Evolutionary conservation across 495 filamentous ascomycete genomes (phyloP), one percentile per base, ranked within the genome.

Genomic region (Talaromyces trachyspermus): DNA sequence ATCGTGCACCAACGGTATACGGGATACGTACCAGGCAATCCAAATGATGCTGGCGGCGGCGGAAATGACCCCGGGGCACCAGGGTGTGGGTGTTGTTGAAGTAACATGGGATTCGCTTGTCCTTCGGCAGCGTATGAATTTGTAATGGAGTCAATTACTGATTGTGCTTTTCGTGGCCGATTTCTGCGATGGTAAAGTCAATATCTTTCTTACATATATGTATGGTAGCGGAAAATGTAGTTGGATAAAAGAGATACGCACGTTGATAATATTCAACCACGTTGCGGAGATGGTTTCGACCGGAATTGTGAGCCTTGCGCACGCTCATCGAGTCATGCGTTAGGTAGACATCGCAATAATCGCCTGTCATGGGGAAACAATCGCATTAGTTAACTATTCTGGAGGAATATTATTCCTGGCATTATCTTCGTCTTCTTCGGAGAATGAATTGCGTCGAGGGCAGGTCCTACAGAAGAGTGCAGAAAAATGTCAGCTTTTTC

Each of bases 311-410:
- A 12, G 92, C 92, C 70, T 96, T 96, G 59, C 92, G 88, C 60
- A 98, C 92, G 71, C 88, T 95, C 90, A 97, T 98, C 11, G 88
- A 95, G 81, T 98, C 94, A 76, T 98, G 92, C 49, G 94, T 98
- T 54, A 98, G 86, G 77, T 98, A 98, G 65, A 98, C 94, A 84
- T 98, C 92, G 79, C 92, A 98, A 75, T 97, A 98, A 65, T 98
- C 92, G 76, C 92, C 90, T 87, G 65, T 69, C 52, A 53, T 66
- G 45, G 33, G 7, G 11, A 39, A 43, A 29, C 27, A 48, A 38
- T 53, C 48, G 57, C 53, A 47, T 38, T 23, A 24, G 27, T 50
- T 53, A 41, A 50, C 44, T 45, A 45, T 32, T 42, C 11, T 44
- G 30, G 38, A 30, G 23, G 26, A 46, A 51, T 50, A 36, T 26